Conservation (phyloP, 2,329 filamentous ascomycete genomes). For the Botrytis squamosa region DNA sequence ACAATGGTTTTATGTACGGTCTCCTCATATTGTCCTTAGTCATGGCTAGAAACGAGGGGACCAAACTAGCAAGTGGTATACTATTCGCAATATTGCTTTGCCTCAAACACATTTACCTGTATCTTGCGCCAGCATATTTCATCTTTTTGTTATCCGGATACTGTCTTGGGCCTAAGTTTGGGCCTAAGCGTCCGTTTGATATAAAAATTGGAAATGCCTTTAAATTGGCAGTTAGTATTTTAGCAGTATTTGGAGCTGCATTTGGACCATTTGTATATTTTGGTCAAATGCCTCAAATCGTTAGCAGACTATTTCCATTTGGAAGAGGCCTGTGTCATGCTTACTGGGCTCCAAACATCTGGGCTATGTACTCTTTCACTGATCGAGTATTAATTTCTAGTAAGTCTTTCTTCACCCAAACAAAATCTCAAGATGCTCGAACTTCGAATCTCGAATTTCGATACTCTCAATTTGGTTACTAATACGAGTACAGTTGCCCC, state of each 20-base stretch:
- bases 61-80: constrained; percentile 74
- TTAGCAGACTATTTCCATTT: constrained; percentile 88
- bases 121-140: constrained; percentile 93
- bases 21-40: constrained; percentile 84
- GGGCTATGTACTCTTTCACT: constrained; percentile 92
- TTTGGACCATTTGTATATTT: constrained; percentile 85
- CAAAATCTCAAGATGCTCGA: neutral
- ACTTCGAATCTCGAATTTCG: neutral
- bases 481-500: constrained; percentile 65
- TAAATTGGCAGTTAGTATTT: constrained; percentile 76
- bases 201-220: constrained; percentile 76
- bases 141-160: constrained; percentile 87
- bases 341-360: constrained; percentile 97
- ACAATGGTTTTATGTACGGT: constrained; percentile 96
- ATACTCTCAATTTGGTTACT: neutral
- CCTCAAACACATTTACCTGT: constrained; percentile 97
- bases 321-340: constrained; percentile 92
- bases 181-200: constrained; percentile 63
- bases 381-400: constrained; percentile 80
- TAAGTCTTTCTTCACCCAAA: constrained; percentile 42
- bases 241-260: constrained; percentile 70
- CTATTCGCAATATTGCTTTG: constrained; percentile 84
- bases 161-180: constrained; percentile 75
- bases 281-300: constrained; percentile 79
- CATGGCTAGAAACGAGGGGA: constrained; percentile 71